Evolutionary conservation across 2,329 filamentous ascomycete species (phyloP).

Genomic region (Bipolaris oryzae): DNA sequence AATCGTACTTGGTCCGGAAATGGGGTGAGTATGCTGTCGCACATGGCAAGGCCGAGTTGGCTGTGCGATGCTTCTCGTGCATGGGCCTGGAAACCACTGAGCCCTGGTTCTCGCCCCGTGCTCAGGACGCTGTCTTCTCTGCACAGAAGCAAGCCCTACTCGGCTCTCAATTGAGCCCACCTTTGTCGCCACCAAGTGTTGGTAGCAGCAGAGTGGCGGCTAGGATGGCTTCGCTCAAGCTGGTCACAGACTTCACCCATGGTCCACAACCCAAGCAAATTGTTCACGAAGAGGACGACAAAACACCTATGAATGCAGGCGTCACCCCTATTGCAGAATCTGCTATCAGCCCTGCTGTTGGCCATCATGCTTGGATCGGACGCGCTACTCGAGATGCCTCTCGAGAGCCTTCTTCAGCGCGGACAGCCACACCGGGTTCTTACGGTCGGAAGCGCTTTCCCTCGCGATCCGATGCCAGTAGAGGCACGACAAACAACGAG

Average conservation of each 20-base stretch:
- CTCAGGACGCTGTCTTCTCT: conserved; percentile 64
- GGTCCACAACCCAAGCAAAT: conserved; percentile 59
- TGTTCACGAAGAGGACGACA: conserved; percentile 68
- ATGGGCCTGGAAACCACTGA: conserved; percentile 83
- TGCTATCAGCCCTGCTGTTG: conserved; percentile 68
- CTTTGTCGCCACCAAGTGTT: conserved; percentile 73
- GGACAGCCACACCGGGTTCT: conserved; percentile 64
- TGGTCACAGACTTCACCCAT: conserved; percentile 83
- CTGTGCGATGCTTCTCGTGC: conserved; percentile 91
- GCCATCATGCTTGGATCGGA: conserved; percentile 47
- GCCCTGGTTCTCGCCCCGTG: conserved; percentile 85
- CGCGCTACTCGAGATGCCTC: conserved; percentile 41
- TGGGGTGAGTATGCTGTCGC: conserved; percentile 94
- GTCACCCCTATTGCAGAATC: conserved; percentile 82
- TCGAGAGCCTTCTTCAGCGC: conserved; percentile 56
- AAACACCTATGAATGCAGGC: conserved; percentile 79
- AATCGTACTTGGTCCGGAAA: conserved; percentile 84
- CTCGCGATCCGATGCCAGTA: conserved; percentile 51
- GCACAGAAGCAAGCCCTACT: conserved; percentile 59
- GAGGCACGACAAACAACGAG: conserved; percentile 42
- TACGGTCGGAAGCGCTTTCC: conserved; percentile 69
- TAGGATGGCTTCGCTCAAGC: conserved; percentile 83
- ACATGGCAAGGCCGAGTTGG: conserved; percentile 85
- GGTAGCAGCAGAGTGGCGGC: conserved; percentile 63
- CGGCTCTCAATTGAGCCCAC: conserved; percentile 67